Evolutionary conservation across 108 stramenopile genomes (phyloP).

Genomic region (Conticribra guillardii): DNA sequence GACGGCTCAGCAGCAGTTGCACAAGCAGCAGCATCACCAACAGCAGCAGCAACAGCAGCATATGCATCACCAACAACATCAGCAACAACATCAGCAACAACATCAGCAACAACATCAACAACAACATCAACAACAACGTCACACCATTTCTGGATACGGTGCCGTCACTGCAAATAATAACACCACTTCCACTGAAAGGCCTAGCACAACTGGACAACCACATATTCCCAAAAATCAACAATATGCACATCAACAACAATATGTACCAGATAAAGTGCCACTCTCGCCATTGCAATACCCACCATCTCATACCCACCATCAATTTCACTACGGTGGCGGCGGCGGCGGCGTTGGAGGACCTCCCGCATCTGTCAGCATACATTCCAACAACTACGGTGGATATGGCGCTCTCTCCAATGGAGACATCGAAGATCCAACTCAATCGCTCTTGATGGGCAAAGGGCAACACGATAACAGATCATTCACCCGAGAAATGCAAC

Average conservation of each 20-base stretch:
- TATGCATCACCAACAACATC: neutral
- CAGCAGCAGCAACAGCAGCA: neutral
- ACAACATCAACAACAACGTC: neutral
- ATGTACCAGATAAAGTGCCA: neutral
- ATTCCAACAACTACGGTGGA: slow-evolving; percentile 4
- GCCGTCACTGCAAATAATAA: neutral
- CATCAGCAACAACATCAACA: neutral
- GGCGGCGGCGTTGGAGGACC: slow-evolving; percentile 3
- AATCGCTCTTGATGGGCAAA: slow-evolving; percentile 5
- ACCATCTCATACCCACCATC: slow-evolving; percentile 24
- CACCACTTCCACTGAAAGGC: no score
- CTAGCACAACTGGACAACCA: no score
- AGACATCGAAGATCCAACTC: slow-evolving; percentile 2
- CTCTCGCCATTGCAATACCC: neutral
- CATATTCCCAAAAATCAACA: no score
- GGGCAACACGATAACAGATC: neutral
- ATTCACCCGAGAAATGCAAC: slow-evolving; percentile 7
- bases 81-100: neutral
- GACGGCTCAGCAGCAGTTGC: neutral
- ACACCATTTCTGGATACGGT: neutral
- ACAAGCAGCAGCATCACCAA: neutral
- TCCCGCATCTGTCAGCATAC: slow-evolving; percentile 16
- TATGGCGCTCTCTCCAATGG: neutral
- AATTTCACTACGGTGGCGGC: slow-evolving; percentile 26
- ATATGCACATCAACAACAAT: neutral